Conservation (phyloP, 2,329 filamentous ascomycete species). For the Botrytis aclada region DNA sequence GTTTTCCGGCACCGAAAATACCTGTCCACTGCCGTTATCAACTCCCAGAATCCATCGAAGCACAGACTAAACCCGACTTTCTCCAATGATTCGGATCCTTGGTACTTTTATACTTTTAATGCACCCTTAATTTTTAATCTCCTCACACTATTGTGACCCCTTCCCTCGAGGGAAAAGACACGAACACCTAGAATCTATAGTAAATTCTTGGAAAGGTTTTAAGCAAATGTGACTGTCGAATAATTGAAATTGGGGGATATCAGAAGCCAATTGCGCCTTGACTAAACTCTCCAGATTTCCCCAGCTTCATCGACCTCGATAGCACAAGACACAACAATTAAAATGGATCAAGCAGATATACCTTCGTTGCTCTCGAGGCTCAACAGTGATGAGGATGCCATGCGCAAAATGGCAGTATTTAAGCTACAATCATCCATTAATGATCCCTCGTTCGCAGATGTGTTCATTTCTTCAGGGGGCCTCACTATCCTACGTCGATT, state of each 20-base stretch:
- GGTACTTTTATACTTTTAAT: background rate
- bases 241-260: constrained; percentile 3
- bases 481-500: constrained; percentile 76
- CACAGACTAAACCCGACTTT: background rate
- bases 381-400: constrained; percentile 75
- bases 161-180: background rate
- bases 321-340: constrained; percentile 1
- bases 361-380: constrained; percentile 62
- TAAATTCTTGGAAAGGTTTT: background rate
- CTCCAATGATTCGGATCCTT: background rate
- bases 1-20: background rate
- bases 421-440: constrained; percentile 94
- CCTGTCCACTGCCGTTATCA: background rate
- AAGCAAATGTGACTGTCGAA: constrained; percentile 14
- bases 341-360: constrained; percentile 64
- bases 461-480: constrained; percentile 89
- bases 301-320: background rate
- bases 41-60: background rate
- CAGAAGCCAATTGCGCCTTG: constrained; percentile 10
- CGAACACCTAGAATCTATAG: background rate
- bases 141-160: background rate
- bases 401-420: constrained; percentile 98
- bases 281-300: constrained; percentile 3
- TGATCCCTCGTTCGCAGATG: constrained; percentile 92
- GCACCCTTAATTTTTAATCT: constrained; percentile 14